A percentile compares a stretch with the other conserved stretches of the same genome.
Evolutionary conservation across 208 protist species (phyloP).

Genomic region (Phytomonas serpens): DNA sequence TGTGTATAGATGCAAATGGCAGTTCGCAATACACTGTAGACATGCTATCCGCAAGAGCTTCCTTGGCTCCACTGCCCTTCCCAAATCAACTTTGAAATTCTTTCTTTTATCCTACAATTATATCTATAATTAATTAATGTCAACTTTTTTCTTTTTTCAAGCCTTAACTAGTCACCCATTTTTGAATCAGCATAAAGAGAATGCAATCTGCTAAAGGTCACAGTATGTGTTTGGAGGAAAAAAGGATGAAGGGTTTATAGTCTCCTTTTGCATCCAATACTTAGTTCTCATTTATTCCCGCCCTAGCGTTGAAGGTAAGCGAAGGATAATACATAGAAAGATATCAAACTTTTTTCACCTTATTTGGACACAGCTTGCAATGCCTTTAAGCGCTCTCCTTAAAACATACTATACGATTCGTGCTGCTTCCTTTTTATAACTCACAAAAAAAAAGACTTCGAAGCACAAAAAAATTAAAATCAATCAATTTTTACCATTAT

Average conservation of each 20-base stretch:
- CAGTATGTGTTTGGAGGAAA: not conserved
- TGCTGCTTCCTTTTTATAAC: not conserved
- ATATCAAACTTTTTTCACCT: not conserved
- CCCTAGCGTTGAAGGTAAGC: not conserved
- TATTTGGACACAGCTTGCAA: not conserved
- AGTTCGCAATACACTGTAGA: not conserved
- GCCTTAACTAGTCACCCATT: not conserved
- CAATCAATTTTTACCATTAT: constrained; percentile 4
- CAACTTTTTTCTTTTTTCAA: not conserved
- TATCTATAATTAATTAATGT: not conserved
- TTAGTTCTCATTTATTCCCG: not conserved
- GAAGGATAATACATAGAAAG: not conserved
- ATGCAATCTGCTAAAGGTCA: not conserved
- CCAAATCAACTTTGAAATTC: not conserved
- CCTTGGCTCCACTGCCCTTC: not conserved
- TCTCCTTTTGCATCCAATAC: not conserved
- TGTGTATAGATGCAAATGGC: not conserved
- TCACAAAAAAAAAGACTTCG: constrained; percentile 2
- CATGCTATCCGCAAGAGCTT: not conserved
- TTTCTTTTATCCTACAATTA: not conserved
- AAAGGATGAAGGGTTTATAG: not conserved
- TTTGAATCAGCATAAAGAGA: not conserved
- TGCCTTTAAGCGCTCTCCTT: not conserved
- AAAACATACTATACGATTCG: not conserved
- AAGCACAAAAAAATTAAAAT: constrained; percentile 4